phyloP scores from a whole-genome alignment of 2,329 filamentous ascomycete genomes.

The Paracoccidioides brasiliensis region DNA sequence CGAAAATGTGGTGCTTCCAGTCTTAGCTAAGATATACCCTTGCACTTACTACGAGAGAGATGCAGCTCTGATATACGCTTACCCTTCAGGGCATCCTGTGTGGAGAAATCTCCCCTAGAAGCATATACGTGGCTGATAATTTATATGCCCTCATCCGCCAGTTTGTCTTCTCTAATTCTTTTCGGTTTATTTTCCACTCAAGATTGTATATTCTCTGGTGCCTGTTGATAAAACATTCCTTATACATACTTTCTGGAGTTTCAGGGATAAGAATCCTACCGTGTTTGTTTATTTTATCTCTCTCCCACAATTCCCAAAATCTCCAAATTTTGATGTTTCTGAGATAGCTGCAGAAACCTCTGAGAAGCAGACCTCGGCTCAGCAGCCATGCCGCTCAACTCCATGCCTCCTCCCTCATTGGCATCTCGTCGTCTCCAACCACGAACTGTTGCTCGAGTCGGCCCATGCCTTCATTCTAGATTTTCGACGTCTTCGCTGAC shows the following conservation, averaged over 20 bases:
- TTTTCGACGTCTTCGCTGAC: slow-evolving; percentile 23
- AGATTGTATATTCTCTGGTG: background rate
- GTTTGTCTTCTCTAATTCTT: background rate
- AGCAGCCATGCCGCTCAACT: background rate
- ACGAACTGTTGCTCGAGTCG: background rate
- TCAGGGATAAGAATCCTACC: background rate
- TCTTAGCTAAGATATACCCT: background rate
- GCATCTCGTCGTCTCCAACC: background rate
- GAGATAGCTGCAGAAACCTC: background rate
- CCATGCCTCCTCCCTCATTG: background rate
- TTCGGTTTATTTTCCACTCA: background rate
- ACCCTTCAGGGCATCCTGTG: background rate
- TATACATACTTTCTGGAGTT: background rate
- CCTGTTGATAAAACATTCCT: background rate
- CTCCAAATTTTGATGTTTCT: background rate
- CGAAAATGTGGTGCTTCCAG: background rate
- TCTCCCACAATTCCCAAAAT: background rate
- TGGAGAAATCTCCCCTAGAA: background rate
- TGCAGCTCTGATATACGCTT: background rate
- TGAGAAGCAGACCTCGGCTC: background rate
- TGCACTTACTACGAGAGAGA: background rate
- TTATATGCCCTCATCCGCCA: background rate
- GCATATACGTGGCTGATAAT: background rate
- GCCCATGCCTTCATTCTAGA: slow-evolving; percentile 1
- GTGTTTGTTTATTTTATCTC: background rate